Conservation (phyloP, 495 filamentous ascomycete species). For the Xylaria intraflava region DNA sequence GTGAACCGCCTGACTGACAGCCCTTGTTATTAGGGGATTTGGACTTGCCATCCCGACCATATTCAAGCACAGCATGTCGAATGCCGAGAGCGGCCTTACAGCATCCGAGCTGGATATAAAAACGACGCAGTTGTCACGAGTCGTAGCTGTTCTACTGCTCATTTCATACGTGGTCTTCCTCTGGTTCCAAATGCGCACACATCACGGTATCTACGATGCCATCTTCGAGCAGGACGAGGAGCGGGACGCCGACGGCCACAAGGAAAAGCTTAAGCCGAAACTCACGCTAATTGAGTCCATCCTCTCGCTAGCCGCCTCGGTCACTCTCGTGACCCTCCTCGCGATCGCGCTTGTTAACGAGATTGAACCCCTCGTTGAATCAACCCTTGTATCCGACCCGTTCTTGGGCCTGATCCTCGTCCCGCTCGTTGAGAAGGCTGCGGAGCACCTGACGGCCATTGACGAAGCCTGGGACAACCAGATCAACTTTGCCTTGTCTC, state of each 20-base stretch:
- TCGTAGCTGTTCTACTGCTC: conserved; percentile 70
- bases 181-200: conserved; percentile 75
- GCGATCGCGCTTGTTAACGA: conserved; percentile 76
- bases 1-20: conserved; percentile 4
- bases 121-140: conserved; percentile 63
- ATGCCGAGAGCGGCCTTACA: conserved; percentile 28
- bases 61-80: conserved; percentile 57
- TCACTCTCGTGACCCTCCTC: conserved; percentile 71
- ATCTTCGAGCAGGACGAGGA: conserved; percentile 63
- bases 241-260: conserved; percentile 60
- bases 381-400: conserved; percentile 61
- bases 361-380: conserved; percentile 64
- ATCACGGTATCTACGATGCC: conserved; percentile 66
- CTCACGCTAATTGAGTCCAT: conserved; percentile 73
- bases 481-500: conserved; percentile 87
- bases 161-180: conserved; percentile 72
- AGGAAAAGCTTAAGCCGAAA: conserved; percentile 58
- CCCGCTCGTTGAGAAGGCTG: conserved; percentile 84
- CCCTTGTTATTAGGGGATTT: conserved; percentile 45
- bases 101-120: conserved; percentile 38
- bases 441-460: conserved; percentile 82
- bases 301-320: conserved; percentile 57
- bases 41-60: conserved; percentile 77
- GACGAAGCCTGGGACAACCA: conserved; percentile 86
- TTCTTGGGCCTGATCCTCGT: conserved; percentile 75